A percentile compares a stretch with the other conserved stretches of the same genome.
Conservation (phyloP, 306 rosid genomes). For the Cucumis hystrix region DNA sequence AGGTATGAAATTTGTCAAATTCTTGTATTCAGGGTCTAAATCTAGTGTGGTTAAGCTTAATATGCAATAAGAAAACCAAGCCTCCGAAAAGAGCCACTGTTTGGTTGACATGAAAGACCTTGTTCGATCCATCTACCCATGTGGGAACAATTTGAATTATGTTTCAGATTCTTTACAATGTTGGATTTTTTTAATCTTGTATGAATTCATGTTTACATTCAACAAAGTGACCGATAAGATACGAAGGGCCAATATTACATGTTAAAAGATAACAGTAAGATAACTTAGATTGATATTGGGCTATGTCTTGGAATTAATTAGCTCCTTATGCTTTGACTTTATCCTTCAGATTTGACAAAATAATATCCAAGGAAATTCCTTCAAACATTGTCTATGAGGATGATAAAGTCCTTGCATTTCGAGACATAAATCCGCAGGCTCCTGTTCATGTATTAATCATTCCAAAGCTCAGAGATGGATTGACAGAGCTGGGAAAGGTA, state of each 20-base stretch:
- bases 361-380: slow-evolving; percentile 89
- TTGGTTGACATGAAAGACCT: not conserved
- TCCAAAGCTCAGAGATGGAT: slow-evolving; percentile 79
- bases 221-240: not conserved
- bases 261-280: not conserved
- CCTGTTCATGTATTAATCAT: slow-evolving; percentile 80
- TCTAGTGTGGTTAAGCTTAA: not conserved
- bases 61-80: not conserved
- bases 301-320: not conserved
- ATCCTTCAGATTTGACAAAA: slow-evolving; percentile 67
- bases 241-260: not conserved
- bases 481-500: slow-evolving; percentile 74
- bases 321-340: not conserved
- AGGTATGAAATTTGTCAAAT: not conserved
- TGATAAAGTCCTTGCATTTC: slow-evolving; percentile 65
- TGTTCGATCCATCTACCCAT: not conserved
- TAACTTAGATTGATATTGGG: not conserved
- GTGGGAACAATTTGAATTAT: not conserved
- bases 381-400: slow-evolving; percentile 64
- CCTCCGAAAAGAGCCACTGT: not conserved
- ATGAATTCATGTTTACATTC: not conserved
- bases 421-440: slow-evolving; percentile 76
- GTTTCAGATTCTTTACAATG: not conserved
- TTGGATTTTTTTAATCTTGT: not conserved
- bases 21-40: not conserved